Conservation (phyloP, 805 yeast species). For the Metschnikowia similis region DNA sequence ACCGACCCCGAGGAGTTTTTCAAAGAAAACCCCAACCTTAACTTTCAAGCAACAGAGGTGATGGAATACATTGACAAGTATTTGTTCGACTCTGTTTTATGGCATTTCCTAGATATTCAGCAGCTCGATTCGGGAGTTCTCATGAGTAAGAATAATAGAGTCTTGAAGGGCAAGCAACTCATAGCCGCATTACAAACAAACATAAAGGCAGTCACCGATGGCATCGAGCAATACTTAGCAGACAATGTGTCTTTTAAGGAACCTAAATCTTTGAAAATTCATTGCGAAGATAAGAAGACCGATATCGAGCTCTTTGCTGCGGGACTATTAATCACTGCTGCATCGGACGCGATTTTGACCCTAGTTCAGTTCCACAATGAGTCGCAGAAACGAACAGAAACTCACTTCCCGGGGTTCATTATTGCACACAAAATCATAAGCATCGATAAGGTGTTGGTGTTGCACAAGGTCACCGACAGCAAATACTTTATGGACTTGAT, state of each 20-base stretch:
- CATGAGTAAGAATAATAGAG: neutral
- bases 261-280: conserved; percentile 10
- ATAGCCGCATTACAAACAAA: conserved; percentile 1
- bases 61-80: conserved; percentile 13
- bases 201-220: conserved; percentile 18
- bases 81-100: conserved; percentile 11
- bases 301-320: neutral
- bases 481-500: conserved; percentile 4
- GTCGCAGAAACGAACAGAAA: neutral
- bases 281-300: conserved; percentile 2
- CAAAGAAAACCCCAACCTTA: conserved; percentile 13
- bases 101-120: conserved; percentile 5
- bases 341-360: conserved; percentile 1
- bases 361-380: neutral
- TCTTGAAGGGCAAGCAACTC: neutral
- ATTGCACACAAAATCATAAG: conserved; percentile 9
- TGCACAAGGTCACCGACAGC: neutral
- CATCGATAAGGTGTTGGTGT: conserved; percentile 6
- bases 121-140: conserved; percentile 8
- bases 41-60: conserved; percentile 12
- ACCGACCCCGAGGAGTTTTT: conserved; percentile 22
- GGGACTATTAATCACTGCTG: conserved; percentile 3
- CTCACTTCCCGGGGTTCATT: conserved; percentile 1
- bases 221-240: conserved; percentile 27
- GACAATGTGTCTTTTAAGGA: conserved; percentile 13